These are phyloP conservation scores for Podila clonocystis DNA, from an alignment of 192 early-diverging fungal genomes.

Conservation along the genomic window DNA sequence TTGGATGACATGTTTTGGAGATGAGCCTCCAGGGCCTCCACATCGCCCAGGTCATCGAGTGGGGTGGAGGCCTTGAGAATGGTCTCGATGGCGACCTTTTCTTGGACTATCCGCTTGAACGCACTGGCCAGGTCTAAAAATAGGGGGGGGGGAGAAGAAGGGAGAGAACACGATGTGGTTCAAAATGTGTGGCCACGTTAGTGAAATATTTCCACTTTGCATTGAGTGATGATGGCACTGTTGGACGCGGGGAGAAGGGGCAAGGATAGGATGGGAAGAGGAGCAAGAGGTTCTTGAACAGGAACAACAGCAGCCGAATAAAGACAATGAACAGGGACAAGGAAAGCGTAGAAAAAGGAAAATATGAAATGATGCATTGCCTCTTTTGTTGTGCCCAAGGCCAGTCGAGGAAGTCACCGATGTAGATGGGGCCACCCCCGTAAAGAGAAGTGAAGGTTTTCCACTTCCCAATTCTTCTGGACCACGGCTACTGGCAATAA, in stretches of 20 bases:
- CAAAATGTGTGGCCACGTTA: neutral
- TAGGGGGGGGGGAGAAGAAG: neutral
- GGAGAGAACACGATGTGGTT: neutral
- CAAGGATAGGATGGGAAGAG: too few relatives aligned
- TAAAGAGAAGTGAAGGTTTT: too few relatives aligned
- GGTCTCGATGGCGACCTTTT: conserved; percentile 43
- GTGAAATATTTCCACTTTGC: neutral
- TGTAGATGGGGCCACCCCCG: too few relatives aligned
- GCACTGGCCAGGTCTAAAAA: conserved; percentile 41
- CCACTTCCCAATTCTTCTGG: too few relatives aligned
- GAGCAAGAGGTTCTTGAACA: neutral
- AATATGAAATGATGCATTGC: too few relatives aligned
- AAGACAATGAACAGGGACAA: neutral
- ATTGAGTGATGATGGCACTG: neutral
- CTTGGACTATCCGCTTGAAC: conserved; percentile 46
- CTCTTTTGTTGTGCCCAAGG: neutral
- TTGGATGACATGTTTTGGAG: conserved; percentile 47
- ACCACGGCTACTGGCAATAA: neutral
- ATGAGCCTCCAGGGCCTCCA: conserved; percentile 50
- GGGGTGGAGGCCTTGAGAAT: conserved; percentile 42
- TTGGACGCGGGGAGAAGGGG: neutral
- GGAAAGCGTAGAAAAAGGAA: neutral
- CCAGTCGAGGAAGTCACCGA: neutral
- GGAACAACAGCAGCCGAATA: too few relatives aligned
- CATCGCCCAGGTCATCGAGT: conserved; percentile 44